These are phyloP conservation scores for Medicago ruthenica DNA, from an alignment of 306 rosid species.

Conservation along the genomic window DNA sequence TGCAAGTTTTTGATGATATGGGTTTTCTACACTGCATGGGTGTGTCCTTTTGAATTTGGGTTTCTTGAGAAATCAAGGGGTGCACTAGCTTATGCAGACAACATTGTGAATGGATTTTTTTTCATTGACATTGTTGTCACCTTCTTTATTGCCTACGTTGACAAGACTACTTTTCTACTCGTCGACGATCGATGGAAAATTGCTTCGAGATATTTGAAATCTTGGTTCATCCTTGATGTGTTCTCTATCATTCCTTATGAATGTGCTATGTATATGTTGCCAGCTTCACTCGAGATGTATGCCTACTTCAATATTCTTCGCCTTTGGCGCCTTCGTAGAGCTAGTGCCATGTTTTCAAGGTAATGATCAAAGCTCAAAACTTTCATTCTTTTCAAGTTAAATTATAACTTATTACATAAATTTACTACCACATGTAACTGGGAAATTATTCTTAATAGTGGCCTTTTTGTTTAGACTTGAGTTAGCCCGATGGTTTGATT, in stretches of 20 bases:
- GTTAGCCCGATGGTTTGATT: not conserved
- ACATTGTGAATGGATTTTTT: conserved; percentile 67
- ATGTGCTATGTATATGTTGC: conserved; percentile 44
- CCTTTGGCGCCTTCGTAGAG: conserved; percentile 87
- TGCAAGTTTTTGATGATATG: conserved; percentile 57
- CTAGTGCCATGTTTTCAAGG: conserved; percentile 78
- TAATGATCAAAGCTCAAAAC: conserved; percentile 24
- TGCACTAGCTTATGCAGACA: conserved; percentile 49
- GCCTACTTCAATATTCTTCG: conserved; percentile 75
- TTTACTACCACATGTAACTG: not conserved
- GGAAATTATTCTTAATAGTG: not conserved
- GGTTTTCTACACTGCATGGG: conserved; percentile 83
- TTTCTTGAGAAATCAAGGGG: conserved; percentile 53
- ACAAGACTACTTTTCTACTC: conserved; percentile 59
- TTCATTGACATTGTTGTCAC: conserved; percentile 69
- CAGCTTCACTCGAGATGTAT: conserved; percentile 51
- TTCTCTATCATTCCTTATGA: conserved; percentile 73
- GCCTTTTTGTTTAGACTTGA: conserved; percentile 7
- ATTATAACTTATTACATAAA: not conserved
- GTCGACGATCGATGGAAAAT: conserved; percentile 58
- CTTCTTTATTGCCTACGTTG: conserved; percentile 79
- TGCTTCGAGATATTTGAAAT: conserved; percentile 64
- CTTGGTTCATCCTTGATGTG: conserved; percentile 74
- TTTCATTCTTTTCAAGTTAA: not conserved
- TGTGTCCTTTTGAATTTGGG: conserved; percentile 83